These are phyloP conservation scores for Panus rudis DNA, from an alignment of 768 basidiomycete species.

Conservation along the genomic window DNA sequence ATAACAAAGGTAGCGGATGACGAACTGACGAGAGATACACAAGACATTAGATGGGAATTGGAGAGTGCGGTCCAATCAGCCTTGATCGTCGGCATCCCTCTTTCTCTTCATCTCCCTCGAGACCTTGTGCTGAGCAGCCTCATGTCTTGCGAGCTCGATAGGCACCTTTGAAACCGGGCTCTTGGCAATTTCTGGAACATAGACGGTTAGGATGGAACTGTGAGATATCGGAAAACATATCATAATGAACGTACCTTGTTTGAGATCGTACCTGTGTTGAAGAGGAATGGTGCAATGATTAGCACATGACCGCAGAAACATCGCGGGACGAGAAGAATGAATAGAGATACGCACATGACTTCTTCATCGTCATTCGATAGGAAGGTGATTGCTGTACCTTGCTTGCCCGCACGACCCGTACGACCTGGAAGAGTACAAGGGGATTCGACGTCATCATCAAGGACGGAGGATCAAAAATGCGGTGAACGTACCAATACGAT, in stretches of 20 bases:
- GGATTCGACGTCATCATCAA: slow-evolving; percentile 1
- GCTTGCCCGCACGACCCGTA: slow-evolving; percentile 96
- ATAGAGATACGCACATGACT: slow-evolving; percentile 67
- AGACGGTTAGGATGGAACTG: slow-evolving; percentile 5
- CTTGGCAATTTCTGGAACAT: slow-evolving; percentile 75
- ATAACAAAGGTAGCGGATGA: too few relatives aligned
- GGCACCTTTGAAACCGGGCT: slow-evolving; percentile 89
- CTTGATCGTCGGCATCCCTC: slow-evolving; percentile 73
- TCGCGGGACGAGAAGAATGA: not conserved
- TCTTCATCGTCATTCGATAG: slow-evolving; percentile 93
- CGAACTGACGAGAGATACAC: too few relatives aligned
- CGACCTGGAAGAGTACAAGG: slow-evolving; percentile 49
- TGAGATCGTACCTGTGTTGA: slow-evolving; percentile 79
- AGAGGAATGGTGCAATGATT: slow-evolving; percentile 10
- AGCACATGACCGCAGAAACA: slow-evolving; percentile 6
- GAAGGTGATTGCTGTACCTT: slow-evolving; percentile 92
- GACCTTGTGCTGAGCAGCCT: slow-evolving; percentile 84
- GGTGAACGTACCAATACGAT: slow-evolving; percentile 83
- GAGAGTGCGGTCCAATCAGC: too few relatives aligned
- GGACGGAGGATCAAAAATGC: not conserved
- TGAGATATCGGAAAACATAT: slow-evolving; percentile 7
- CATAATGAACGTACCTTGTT: slow-evolving; percentile 55
- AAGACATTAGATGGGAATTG: too few relatives aligned
- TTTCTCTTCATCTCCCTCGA: slow-evolving; percentile 94
- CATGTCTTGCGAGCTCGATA: slow-evolving; percentile 83